Conservation (phyloP, 805 yeast species). For the Saccharomycopsis schoenii region DNA sequence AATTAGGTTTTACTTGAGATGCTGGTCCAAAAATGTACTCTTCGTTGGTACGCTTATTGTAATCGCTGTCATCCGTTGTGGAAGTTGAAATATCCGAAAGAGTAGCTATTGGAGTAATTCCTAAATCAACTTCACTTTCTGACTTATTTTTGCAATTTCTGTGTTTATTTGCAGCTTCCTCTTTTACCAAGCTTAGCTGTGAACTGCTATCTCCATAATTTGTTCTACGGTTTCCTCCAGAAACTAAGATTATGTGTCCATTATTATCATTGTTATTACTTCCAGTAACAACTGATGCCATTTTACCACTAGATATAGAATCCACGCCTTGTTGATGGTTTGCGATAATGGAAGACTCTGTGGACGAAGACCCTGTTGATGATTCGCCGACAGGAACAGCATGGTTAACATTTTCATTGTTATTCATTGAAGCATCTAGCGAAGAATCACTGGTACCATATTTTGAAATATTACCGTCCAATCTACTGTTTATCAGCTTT, state of each 20-base stretch:
- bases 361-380: background rate
- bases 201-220: background rate
- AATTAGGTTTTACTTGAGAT: background rate
- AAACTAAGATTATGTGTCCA: background rate
- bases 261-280: background rate
- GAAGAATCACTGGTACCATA: slow-evolving; percentile 1
- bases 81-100: background rate
- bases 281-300: background rate
- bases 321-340: background rate
- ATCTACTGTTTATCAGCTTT: background rate
- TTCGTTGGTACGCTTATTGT: background rate
- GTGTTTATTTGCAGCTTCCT: background rate
- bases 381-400: background rate
- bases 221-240: background rate
- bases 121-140: background rate
- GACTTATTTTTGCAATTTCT: background rate
- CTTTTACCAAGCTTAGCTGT: background rate
- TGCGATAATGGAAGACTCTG: background rate
- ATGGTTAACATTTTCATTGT: background rate
- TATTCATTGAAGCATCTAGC: background rate
- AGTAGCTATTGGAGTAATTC: background rate
- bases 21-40: background rate
- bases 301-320: background rate
- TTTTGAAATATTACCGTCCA: background rate
- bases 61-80: background rate